A percentile compares a stretch with the other conserved stretches of the same genome.
These are phyloP conservation scores for Pseudocercospora fuligena DNA, from an alignment of 2,329 filamentous ascomycete species.

Conservation along the genomic window DNA sequence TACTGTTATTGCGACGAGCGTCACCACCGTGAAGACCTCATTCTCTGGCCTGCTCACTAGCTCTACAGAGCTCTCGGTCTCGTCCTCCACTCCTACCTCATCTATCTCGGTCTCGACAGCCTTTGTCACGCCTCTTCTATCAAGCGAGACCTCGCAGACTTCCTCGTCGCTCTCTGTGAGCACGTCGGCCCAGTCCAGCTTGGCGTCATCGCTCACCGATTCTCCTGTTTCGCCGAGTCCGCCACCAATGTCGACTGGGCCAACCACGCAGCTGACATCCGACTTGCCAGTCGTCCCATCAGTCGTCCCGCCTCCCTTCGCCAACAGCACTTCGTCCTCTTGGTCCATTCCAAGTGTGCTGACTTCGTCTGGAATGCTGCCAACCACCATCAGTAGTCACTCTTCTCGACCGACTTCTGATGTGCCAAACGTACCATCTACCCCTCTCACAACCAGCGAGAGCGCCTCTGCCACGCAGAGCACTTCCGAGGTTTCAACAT, in stretches of 20 bases:
- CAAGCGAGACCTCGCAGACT: no score
- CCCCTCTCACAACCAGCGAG: background rate
- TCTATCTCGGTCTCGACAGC: background rate
- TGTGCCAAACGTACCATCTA: background rate
- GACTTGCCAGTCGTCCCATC: background rate
- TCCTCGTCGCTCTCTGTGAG: no score
- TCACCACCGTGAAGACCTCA: background rate
- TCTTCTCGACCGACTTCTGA: background rate
- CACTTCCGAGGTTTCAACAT: background rate
- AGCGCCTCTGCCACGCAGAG: background rate
- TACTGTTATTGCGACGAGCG: background rate
- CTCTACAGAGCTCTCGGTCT: background rate
- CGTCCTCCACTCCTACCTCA: no score
- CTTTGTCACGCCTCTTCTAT: no score
- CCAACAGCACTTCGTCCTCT: background rate
- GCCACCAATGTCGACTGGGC: background rate
- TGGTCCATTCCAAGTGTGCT: background rate
- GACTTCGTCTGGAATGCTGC: background rate
- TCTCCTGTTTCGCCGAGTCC: background rate
- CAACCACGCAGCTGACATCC: background rate
- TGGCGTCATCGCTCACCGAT: background rate
- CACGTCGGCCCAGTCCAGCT: background rate
- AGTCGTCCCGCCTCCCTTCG: background rate
- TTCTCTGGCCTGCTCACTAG: background rate
- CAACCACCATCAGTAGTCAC: background rate